phyloP scores from a whole-genome alignment of 345 rosid genomes.

The Erucastrum elatum region DNA sequence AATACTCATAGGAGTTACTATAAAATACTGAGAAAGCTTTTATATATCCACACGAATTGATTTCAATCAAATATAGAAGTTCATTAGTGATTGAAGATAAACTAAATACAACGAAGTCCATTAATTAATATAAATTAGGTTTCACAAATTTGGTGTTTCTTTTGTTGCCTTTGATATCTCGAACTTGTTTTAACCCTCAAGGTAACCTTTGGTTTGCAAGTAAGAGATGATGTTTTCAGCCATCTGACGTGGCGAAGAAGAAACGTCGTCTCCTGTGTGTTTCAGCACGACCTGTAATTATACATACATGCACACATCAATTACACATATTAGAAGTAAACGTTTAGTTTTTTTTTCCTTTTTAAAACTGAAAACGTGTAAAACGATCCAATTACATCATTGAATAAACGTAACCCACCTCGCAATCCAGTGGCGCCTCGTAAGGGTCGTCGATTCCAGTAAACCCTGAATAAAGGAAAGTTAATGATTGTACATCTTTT shows the following conservation, averaged over 20 bases:
- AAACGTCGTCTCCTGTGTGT: slow-evolving; percentile 43
- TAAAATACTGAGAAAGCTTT: too few species aligned
- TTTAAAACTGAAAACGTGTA: not conserved
- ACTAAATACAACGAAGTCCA: not conserved
- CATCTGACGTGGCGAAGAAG: slow-evolving; percentile 62
- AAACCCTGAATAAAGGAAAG: slow-evolving; percentile 50
- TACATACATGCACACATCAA: not conserved
- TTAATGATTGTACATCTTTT: not conserved
- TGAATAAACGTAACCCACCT: slow-evolving; percentile 39
- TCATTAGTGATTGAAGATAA: not conserved
- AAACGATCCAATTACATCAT: slow-evolving; percentile 1
- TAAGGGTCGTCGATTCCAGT: slow-evolving; percentile 85
- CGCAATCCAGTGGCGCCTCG: slow-evolving; percentile 66
- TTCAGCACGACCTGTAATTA: slow-evolving; percentile 59
- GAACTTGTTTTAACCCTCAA: slow-evolving; percentile 44
- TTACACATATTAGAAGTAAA: not conserved
- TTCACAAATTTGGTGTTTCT: too few species aligned
- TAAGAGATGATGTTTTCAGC: slow-evolving; percentile 65
- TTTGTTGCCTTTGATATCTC: not conserved
- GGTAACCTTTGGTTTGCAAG: slow-evolving; percentile 66
- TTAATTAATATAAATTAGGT: slow-evolving; percentile 9
- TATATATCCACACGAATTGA: not conserved
- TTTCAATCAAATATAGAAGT: not conserved
- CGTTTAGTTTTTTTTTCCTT: too few species aligned
- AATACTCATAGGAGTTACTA: too few species aligned